Evolutionary conservation across 345 rosid genomes (phyloP).

Genomic region (Eucalyptus sp.): DNA sequence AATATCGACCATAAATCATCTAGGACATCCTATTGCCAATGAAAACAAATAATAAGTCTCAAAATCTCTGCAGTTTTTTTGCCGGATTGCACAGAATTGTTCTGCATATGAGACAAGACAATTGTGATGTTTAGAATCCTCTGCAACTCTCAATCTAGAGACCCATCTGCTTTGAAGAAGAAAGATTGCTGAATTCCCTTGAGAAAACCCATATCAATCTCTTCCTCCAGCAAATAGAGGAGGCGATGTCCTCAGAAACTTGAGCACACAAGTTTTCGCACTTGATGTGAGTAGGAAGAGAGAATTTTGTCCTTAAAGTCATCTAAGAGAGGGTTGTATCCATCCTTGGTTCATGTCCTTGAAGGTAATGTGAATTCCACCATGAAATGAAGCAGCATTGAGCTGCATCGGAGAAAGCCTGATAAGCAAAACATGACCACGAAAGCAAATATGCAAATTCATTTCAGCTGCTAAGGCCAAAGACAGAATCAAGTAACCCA

Average conservation of each 20-base stretch:
- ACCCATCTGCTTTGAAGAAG: neutral
- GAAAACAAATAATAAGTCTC: neutral
- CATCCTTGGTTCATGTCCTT: constrained; percentile 79
- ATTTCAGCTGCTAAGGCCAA: neutral
- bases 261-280: neutral
- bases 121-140: neutral
- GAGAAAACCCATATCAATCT: neutral
- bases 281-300: neutral
- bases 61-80: neutral
- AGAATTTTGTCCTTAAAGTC: constrained; percentile 91
- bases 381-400: constrained; percentile 77
- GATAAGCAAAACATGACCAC: neutral
- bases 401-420: constrained; percentile 25
- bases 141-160: neutral
- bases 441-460: neutral
- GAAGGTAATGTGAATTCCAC: constrained; percentile 85
- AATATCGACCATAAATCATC: neutral
- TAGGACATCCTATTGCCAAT: neutral
- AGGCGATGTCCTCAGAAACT: neutral
- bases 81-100: neutral
- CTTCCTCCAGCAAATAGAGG: neutral
- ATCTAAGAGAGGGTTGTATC: constrained; percentile 83
- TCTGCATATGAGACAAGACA: neutral
- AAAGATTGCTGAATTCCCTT: neutral
- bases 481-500: neutral